Conservation (phyloP, 257 asterid genomes). For the Solanum pinnatisectum region DNA sequence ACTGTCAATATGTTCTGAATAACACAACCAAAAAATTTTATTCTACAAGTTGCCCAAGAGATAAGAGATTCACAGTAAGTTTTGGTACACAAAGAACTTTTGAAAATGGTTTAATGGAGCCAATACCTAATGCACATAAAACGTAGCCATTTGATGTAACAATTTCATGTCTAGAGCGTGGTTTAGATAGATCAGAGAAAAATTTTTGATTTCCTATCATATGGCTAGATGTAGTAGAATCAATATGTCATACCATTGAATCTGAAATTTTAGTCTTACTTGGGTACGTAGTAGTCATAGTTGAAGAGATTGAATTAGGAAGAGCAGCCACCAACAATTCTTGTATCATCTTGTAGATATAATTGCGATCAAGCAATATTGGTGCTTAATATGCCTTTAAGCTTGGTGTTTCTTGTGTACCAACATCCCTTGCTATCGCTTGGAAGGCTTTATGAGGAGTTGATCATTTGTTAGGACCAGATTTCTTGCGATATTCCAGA, state of each 20-base stretch:
- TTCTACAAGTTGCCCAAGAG: not conserved
- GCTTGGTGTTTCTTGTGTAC: not conserved
- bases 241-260: not conserved
- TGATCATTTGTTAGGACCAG: not conserved
- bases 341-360: not conserved
- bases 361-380: not conserved
- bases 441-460: not conserved
- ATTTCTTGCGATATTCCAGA: too few relatives aligned
- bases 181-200: not conserved
- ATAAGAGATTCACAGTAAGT: not conserved
- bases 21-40: not conserved
- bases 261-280: not conserved
- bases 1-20: too few relatives aligned
- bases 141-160: too few relatives aligned
- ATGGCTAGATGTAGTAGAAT: not conserved
- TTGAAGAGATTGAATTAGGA: not conserved
- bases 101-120: not conserved
- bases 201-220: not conserved
- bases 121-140: not conserved
- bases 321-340: not conserved
- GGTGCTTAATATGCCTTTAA: not conserved
- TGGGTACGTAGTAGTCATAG: not conserved
- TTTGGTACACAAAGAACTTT: not conserved
- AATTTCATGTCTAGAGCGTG: not conserved
- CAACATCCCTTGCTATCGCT: not conserved